phyloP scores from a whole-genome alignment of 1,139 yeast genomes.

The Schwanniomyces etchellsii region DNA sequence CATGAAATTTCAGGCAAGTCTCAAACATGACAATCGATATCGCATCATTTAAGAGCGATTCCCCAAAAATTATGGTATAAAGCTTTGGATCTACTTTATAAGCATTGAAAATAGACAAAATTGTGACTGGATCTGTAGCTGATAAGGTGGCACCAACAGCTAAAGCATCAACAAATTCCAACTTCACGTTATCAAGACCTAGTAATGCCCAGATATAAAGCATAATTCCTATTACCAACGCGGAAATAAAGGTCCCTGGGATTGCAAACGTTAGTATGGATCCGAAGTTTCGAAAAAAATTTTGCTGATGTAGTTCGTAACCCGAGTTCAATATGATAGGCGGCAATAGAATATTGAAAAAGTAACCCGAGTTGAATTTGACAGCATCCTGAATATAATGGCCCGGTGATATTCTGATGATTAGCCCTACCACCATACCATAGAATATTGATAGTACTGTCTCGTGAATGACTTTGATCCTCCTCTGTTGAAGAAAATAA shows the following conservation, averaged over 20 bases:
- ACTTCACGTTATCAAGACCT: constrained; percentile 81
- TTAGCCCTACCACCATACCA: constrained; percentile 93
- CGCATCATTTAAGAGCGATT: constrained; percentile 91
- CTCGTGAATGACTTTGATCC: constrained; percentile 93
- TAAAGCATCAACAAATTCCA: constrained; percentile 92
- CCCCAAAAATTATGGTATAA: constrained; percentile 96
- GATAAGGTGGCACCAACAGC: constrained; percentile 97
- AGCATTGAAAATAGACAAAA: constrained; percentile 91
- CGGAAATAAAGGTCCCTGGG: constrained; percentile 92
- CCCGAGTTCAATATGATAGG: constrained; percentile 97
- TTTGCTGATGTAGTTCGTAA: constrained; percentile 91
- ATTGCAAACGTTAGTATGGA: constrained; percentile 92
- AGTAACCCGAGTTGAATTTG: constrained; percentile 89
- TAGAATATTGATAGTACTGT: constrained; percentile 93
- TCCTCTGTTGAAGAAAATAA: constrained; percentile 83
- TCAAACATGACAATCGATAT: constrained; percentile 99
- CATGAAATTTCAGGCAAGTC: constrained; percentile 95
- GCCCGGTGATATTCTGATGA: constrained; percentile 88
- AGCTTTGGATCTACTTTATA: constrained; percentile 97
- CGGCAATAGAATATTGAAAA: constrained; percentile 89
- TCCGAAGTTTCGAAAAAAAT: constrained; percentile 88
- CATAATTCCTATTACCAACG: constrained; percentile 81
- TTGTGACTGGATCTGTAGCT: constrained; percentile 98
- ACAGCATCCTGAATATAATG: constrained; percentile 97
- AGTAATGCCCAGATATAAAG: constrained; percentile 85